Conservation (phyloP, 164 flowering plant genomes). For the Macadamia integrifolia region DNA sequence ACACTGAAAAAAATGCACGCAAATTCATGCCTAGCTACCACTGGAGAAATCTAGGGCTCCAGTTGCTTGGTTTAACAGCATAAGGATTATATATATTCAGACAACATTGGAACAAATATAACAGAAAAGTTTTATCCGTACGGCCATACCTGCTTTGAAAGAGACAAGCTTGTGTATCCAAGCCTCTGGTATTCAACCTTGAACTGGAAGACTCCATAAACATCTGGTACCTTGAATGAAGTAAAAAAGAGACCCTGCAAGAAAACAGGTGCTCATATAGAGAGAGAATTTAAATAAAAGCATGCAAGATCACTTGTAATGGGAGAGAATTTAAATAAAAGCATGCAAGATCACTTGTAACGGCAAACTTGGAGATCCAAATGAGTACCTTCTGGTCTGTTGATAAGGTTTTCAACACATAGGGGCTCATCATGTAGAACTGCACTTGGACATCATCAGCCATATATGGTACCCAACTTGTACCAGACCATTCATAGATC, state of each 20-base stretch:
- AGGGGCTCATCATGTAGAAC: constrained; percentile 99
- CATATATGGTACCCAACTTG: constrained; percentile 87
- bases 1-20: no score
- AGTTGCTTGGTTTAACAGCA: background rate
- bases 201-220: constrained; percentile 97
- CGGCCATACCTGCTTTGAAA: constrained; percentile 81
- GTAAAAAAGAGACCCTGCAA: constrained; percentile 32
- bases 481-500: constrained; percentile 94
- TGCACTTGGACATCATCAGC: constrained; percentile 92
- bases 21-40: no score
- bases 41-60: background rate
- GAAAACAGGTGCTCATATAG: no score
- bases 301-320: background rate
- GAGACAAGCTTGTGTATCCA: constrained; percentile 77
- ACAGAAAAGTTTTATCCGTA: no score
- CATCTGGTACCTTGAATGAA: constrained; percentile 93
- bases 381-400: constrained; percentile 62
- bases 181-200: constrained; percentile 93
- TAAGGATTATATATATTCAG: background rate
- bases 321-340: background rate
- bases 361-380: background rate
- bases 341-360: background rate
- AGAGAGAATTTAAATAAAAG: background rate
- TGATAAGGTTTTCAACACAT: constrained; percentile 82
- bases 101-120: no score